These are phyloP conservation scores for Trichosporon coremiiforme DNA, from an alignment of 1,284 basidiomycete genomes.

Conservation along the genomic window DNA sequence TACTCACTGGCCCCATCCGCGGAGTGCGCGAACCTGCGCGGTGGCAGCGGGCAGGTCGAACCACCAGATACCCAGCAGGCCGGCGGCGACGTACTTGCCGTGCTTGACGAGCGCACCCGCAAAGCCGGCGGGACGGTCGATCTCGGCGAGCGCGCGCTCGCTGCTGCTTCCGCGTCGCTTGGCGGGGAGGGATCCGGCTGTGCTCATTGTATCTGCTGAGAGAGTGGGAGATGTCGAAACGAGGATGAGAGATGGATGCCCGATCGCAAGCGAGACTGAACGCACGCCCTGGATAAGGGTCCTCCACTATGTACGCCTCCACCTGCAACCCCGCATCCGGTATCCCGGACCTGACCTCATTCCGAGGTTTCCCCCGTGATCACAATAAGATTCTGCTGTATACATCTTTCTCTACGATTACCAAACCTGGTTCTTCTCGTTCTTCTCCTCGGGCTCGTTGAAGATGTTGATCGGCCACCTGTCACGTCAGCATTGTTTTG, in stretches of 20 bases:
- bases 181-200: background rate
- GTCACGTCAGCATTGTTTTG: background rate
- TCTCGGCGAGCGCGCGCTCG: conserved; percentile 15
- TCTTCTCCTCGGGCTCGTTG: conserved; percentile 63
- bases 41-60: conserved; percentile 37
- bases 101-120: conserved; percentile 41
- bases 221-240: background rate
- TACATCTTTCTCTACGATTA: conserved; percentile 14
- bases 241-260: conserved; percentile 12
- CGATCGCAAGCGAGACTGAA: background rate
- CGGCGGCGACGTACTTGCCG: conserved; percentile 53
- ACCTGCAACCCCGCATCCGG: background rate
- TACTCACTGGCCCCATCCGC: conserved; percentile 37
- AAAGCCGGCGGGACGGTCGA: conserved; percentile 20
- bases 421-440: conserved; percentile 28
- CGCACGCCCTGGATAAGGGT: background rate
- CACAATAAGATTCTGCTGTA: background rate
- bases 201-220: background rate
- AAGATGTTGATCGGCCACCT: conserved; percentile 72
- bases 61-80: conserved; percentile 49
- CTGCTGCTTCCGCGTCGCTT: background rate
- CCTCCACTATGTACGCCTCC: background rate
- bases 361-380: background rate
- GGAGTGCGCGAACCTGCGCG: conserved; percentile 28
- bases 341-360: background rate